Conservation (phyloP, 441 rosid species). For the Syzygium syzygioides region DNA sequence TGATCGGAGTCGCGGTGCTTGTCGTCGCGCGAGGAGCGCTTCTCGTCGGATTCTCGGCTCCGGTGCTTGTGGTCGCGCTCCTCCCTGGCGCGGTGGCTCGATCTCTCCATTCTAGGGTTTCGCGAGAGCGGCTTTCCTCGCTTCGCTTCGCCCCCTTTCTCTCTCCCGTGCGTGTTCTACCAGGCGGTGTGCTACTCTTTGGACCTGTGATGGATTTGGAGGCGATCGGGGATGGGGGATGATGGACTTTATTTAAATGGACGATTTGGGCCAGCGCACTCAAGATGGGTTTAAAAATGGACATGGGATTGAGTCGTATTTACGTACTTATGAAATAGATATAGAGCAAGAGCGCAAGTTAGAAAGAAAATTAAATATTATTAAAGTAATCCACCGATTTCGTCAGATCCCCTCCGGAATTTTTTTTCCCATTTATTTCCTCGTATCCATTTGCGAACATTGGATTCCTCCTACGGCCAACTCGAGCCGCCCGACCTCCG, state of each 20-base stretch:
- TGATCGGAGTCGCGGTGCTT: constrained; percentile 30
- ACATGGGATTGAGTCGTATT: not conserved
- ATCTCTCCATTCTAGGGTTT: constrained; percentile 46
- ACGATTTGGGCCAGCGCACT: not conserved
- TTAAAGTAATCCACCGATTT: not conserved
- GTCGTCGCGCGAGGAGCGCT: constrained; percentile 27
- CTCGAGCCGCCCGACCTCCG: not conserved
- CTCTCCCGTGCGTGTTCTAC: not conserved
- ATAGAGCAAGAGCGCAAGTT: not conserved
- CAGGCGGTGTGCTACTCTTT: not conserved
- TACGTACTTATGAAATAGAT: not conserved
- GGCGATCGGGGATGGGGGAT: not conserved
- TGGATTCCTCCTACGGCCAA: not conserved
- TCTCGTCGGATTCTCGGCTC: constrained; percentile 23
- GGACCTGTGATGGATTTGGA: not conserved
- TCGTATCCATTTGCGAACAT: not conserved
- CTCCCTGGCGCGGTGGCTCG: constrained; percentile 45
- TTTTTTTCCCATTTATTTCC: not conserved
- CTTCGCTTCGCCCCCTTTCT: not conserved
- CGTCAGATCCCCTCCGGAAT: rapidly evolving
- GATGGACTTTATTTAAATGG: not conserved
- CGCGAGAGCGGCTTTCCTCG: not conserved
- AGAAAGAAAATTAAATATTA: not conserved
- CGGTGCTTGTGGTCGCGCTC: constrained; percentile 37
- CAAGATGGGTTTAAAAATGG: not conserved